Percentiles rank a stretch among this genome's conserved stretches.
These are phyloP conservation scores for Gossypium bickii DNA, from an alignment of 345 rosid genomes.

Conservation along the genomic window DNA sequence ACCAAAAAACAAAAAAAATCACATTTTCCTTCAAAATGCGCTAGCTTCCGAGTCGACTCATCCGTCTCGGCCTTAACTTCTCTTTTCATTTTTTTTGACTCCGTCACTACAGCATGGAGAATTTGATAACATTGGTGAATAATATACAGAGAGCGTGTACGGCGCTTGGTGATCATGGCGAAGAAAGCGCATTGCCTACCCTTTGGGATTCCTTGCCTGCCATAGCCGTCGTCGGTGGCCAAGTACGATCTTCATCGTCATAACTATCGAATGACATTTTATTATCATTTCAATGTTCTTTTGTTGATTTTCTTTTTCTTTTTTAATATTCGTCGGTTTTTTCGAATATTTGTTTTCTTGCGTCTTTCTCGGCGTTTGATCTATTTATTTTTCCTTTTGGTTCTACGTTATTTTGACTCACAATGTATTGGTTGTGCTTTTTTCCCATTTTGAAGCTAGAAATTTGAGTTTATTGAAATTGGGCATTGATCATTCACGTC, in stretches of 20 bases:
- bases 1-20: not conserved
- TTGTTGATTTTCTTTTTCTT: too few species aligned
- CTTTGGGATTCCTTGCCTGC: conserved; percentile 95
- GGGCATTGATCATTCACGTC: not conserved
- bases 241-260: conserved; percentile 35
- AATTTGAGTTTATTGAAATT: not conserved
- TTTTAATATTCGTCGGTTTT: too few species aligned
- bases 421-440: not conserved
- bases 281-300: not conserved
- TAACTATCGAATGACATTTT: not conserved
- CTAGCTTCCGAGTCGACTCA: conserved; percentile 2
- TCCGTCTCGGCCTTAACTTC: not conserved
- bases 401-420: not conserved
- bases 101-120: conserved; percentile 50
- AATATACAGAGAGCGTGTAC: conserved; percentile 93
- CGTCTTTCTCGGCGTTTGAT: conserved; percentile 1
- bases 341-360: not conserved
- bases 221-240: conserved; percentile 96
- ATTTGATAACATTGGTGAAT: conserved; percentile 75
- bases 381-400: not conserved
- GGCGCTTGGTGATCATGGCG: conserved; percentile 93
- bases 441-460: not conserved
- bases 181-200: conserved; percentile 90
- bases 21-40: not conserved
- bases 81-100: not conserved